Base-by-base conservation (phyloP, 1,284 basidiomycete species). In the Apiotrichum siamense region DNA sequence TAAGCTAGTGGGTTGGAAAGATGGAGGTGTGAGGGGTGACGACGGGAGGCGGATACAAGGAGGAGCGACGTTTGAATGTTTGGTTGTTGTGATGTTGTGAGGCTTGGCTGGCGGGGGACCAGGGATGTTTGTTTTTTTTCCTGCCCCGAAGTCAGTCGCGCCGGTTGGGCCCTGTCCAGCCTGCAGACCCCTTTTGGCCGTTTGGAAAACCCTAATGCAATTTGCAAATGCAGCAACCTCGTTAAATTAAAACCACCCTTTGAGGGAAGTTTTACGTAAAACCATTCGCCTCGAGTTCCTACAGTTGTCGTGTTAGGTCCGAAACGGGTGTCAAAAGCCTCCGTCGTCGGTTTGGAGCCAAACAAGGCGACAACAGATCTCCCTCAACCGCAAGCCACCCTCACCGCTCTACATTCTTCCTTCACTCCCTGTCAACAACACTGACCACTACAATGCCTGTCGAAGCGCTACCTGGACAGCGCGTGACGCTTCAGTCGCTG, bases 401-500 rank as follows among this genome's bases (percentile, higher is more conserved):
- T 27, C 44, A n/a, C n/a, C n/a, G n/a, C 18, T 21, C 18, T 24
- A 39, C 15, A 10, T 24, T 10, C 13, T 17, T 10, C 10, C 26
- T n/a, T 6, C 33, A 42, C 24, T 17, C 24, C 25, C 9, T n/a
- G n/a, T n/a, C n/a, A n/a, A n/a, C n/a, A n/a, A 11, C 32, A 11
- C 18, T 23, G 21, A 45, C 33, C 38, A 49, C 42, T 20, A 56
- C 57, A 45, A 53, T 53, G 37, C 42, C 63, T 3, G 44, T 54
- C 43, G 21, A 52, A 18, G 62, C 58, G 42, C 45, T 61, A 4
- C 52, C 55, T 4, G 51, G 57, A 18, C 50, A 49, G 23, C 52
- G 58, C 1, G 47, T 64, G 7, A 62, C 60, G 2, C 54, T 66
- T 2, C 49, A 58, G n/a, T 42, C 52, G 35, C 47, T 67, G 4